Evolutionary conservation across 768 basidiomycete species (phyloP), one percentile per base, ranked within the genome.

Genomic region (Tubosaeta sp.): DNA sequence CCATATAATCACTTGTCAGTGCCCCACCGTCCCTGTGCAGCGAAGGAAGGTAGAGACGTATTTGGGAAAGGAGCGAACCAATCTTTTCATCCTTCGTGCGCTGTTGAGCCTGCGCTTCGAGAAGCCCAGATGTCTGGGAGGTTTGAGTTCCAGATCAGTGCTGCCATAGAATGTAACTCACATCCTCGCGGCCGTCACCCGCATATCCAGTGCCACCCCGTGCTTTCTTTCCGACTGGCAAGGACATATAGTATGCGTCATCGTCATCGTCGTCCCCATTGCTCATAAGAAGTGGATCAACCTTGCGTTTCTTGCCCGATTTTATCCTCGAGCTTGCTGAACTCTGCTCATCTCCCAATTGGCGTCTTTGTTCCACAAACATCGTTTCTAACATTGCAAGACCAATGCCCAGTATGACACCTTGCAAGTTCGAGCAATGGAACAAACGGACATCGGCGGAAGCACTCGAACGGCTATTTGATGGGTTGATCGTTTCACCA

Each of bases 401-500:
- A 9, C 94, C 94, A 34, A 95, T 77, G n/a, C 94, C 94, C 6
- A 97, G 74, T 56, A 96, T 84, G 13, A 90, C 81, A 34, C 94
- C 94, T 70, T 96, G 88, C 31, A 95, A 66, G 62, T 90, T 88
- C 6, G 90, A 79, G 68, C 94, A 96, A 69, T 96, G 94, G 63
- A 94, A 90, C 51, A 95, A 70, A 12, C 78, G 76, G 48, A 81
- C 78, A 40, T 82, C 79, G 9, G 73, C 66, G 31, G 73, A 65
- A 31, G 71, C 69, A 71, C 65, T 73, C 62, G 68, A 68, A 44
- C 71, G 75, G 44, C 73, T 71, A 57, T 72, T 79, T 39, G 75
- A 72, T 22, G 68, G 59, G 32, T 76, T 74, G 34, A 80, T 70
- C 22, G 78, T 73, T 69, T 90, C 89, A 22, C 87, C 86, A 56